These are phyloP conservation scores for Berkeleyomyces rouxiae DNA, from an alignment of 2,329 filamentous ascomycete species.

Conservation along the genomic window DNA sequence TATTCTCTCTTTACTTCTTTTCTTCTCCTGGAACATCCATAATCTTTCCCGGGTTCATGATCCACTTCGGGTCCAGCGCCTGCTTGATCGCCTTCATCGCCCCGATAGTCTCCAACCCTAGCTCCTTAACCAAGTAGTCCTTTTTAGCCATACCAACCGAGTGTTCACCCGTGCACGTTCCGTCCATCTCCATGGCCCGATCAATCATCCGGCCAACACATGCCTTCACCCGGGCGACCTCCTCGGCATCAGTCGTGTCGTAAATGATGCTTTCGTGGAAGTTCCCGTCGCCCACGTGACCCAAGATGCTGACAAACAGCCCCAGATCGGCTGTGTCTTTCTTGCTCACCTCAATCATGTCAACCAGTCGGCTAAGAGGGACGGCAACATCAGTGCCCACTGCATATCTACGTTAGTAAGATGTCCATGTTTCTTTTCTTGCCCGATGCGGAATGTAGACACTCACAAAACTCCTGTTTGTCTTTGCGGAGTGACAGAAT, in stretches of 20 bases:
- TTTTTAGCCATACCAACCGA: conserved; percentile 79
- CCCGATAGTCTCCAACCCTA: conserved; percentile 62
- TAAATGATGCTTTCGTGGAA: conserved; percentile 92
- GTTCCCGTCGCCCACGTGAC: conserved; percentile 86
- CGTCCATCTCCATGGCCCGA: conserved; percentile 84
- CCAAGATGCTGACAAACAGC: conserved; percentile 72
- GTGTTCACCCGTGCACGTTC: conserved; percentile 81
- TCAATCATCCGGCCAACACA: conserved; percentile 84
- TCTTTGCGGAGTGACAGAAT: conserved; percentile 54
- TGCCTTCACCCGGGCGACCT: conserved; percentile 58
- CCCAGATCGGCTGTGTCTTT: conserved; percentile 76
- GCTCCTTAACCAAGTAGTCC: conserved; percentile 57
- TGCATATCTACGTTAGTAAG: conserved; percentile 17
- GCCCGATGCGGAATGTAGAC: conserved; percentile 15
- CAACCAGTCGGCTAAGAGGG: conserved; percentile 56
- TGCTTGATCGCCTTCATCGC: conserved; percentile 74
- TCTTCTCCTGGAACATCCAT: conserved; percentile 45
- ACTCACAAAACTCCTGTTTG: conserved; percentile 55
- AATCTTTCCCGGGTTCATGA: conserved; percentile 87
- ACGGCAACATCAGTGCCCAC: conserved; percentile 76
- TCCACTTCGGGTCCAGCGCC: conserved; percentile 71
- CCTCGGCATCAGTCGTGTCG: conserved; percentile 48
- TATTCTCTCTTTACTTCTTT: background rate
- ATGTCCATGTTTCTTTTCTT: background rate
- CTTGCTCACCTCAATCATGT: conserved; percentile 70